Base-by-base conservation (phyloP, 2,329 filamentous ascomycete genomes). In the Cladophialophora carrionii region DNA sequence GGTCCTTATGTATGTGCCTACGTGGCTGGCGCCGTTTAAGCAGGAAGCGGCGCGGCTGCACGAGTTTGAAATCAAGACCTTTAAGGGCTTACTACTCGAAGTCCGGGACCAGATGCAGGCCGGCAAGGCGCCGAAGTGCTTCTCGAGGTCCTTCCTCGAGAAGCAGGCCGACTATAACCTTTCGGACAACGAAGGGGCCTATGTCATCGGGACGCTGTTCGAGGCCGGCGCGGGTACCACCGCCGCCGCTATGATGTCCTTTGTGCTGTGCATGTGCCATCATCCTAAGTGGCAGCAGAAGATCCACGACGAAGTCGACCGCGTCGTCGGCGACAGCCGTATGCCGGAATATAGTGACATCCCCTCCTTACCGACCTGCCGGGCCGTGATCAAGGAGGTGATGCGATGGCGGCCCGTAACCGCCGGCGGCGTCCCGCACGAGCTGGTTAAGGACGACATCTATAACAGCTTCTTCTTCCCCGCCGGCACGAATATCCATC, bases 381-480 rank as follows among this genome's bases (percentile, higher is more conserved):
- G 77, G 4, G 78, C 78, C 26, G 70, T 78, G 0, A 73, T 73
- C 31, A 78, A 81, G 72, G 79, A 81, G 72, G 74, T 72, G 2
- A 72, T 80, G 49, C 74, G 79, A 48, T 81, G 79, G 80, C 77
- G 79, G 4, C 80, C 80, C 4, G 69, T 71, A 4, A 70, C 68
- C 14, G 67, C 70, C 0, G 69, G 70, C 14, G 70, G 70, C 2
- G 57, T 71, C 4, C 70, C 70, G 22, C 70, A 71, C 53, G 37
- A 63, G 46, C n/a, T 69, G 32, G 63, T 59, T 59, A 62, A 64
- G 49, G 69, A 71, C 24, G 69, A 71, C 34, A 51, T 65, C 1
- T 70, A 71, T 29, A 37, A 76, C 22, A 80, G 80, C 5, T 81
- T 78, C 63, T 80, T 80, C 71, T 79, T 83, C 41, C 75, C 78